Evolutionary conservation across 2,329 filamentous ascomycete genomes (phyloP).

Genomic region (Dothistroma septosporum): DNA sequence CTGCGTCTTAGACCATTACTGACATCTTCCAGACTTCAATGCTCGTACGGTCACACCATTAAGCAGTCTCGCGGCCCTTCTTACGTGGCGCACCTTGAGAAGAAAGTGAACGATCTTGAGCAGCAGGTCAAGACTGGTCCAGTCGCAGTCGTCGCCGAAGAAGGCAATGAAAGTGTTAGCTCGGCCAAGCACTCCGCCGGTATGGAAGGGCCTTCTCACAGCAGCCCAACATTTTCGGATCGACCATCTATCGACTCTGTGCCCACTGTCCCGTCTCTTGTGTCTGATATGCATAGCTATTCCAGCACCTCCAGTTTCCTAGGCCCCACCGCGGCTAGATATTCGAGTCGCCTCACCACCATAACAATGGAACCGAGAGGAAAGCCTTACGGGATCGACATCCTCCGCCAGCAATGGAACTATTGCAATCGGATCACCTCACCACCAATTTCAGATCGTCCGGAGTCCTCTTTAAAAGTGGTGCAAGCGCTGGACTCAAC

Average conservation of each 20-base stretch:
- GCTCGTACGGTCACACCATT: slow-evolving; percentile 20
- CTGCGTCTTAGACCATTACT: background rate
- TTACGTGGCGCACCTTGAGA: slow-evolving; percentile 22
- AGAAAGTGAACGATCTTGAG: slow-evolving; percentile 18
- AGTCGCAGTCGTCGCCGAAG: slow-evolving; percentile 1
- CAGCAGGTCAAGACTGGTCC: slow-evolving; percentile 5
- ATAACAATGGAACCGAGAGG: slow-evolving; percentile 20
- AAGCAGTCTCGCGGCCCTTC: slow-evolving; percentile 22
- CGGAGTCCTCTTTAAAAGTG: slow-evolving; percentile 15
- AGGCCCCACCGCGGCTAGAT: no score
- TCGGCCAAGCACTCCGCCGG: background rate
- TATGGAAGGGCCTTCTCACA: background rate
- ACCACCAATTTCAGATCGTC: background rate
- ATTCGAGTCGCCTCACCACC: slow-evolving; percentile 6
- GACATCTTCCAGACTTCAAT: slow-evolving; percentile 13
- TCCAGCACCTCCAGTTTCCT: background rate
- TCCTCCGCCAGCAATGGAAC: slow-evolving; percentile 19
- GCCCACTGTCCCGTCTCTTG: background rate
- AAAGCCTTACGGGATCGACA: slow-evolving; percentile 17
- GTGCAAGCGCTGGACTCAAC: slow-evolving; percentile 18
- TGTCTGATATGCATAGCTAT: background rate
- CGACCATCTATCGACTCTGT: background rate
- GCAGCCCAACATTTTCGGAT: background rate
- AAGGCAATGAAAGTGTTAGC: background rate
- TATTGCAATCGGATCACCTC: slow-evolving; percentile 11